Conservation (phyloP, 75 land plant species). For the Azolla pinnata region DNA sequence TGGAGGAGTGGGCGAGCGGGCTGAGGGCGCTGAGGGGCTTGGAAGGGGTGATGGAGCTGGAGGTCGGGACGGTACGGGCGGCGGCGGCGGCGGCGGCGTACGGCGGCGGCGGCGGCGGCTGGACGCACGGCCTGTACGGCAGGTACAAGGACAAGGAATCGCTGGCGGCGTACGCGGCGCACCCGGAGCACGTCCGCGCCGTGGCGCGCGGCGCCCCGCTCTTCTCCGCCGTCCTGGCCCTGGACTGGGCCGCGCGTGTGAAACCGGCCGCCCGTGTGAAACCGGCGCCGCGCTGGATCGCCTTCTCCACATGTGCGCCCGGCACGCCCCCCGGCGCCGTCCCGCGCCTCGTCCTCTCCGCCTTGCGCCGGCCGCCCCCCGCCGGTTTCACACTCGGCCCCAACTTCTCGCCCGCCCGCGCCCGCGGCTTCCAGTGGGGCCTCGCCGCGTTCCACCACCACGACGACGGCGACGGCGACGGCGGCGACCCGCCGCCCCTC, state of each 20-base stretch:
- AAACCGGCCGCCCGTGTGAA: background rate
- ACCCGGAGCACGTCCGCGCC: background rate
- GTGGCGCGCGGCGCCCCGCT: background rate
- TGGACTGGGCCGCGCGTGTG: constrained; percentile 4
- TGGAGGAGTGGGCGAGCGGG: background rate
- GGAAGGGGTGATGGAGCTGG: background rate
- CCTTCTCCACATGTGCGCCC: background rate
- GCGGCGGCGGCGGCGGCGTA: background rate
- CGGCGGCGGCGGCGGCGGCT: background rate
- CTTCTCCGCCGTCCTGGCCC: background rate
- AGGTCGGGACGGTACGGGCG: background rate
- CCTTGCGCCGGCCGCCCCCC: background rate
- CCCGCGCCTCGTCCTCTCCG: background rate
- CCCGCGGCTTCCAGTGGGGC: constrained; percentile 8
- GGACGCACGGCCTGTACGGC: constrained; percentile 8
- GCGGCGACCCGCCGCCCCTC: no score
- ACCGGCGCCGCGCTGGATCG: background rate
- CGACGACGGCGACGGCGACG: no score
- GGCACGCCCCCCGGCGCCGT: background rate
- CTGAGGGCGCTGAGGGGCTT: background rate
- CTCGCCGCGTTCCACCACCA: constrained; percentile 2
- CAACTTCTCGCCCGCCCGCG: constrained; percentile 7
- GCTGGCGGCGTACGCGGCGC: background rate
- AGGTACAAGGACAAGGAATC: background rate
- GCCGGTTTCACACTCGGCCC: no score